Percentiles rank a stretch among this genome's conserved stretches.
These are phyloP conservation scores for Kurtzmaniella cleridarum DNA, from an alignment of 805 yeast genomes.

Conservation along the genomic window DNA sequence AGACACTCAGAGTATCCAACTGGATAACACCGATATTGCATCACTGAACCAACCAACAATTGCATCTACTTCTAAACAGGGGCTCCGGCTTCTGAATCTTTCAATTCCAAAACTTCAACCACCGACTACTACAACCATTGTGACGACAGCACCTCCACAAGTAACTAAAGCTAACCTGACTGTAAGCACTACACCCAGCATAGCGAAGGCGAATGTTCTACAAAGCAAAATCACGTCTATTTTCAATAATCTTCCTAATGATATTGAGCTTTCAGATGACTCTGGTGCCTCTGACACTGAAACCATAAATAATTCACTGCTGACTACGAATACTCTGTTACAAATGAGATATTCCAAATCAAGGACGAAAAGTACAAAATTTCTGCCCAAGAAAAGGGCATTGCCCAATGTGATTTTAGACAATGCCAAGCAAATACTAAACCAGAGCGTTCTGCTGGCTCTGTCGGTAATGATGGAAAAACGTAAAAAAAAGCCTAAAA, in stretches of 20 bases:
- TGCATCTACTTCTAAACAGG: neutral
- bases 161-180: neutral
- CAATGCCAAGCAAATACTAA: conserved; percentile 33
- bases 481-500: conserved; percentile 23
- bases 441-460: conserved; percentile 24
- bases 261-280: conserved; percentile 41
- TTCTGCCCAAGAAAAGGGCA: neutral
- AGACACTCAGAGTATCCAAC: no score
- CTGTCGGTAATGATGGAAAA: conserved; percentile 21
- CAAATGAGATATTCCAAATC: no score
- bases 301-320: conserved; percentile 17
- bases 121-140: neutral
- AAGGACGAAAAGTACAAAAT: no score
- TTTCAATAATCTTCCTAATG: conserved; percentile 43
- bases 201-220: neutral
- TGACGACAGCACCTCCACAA: neutral
- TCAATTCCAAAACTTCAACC: conserved; percentile 2
- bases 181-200: neutral
- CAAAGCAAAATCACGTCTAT: conserved; percentile 32
- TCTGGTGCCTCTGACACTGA: conserved; percentile 37
- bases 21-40: neutral
- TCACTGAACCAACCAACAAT: neutral
- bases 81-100: neutral
- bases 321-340: neutral
- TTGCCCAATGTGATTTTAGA: conserved; percentile 26